Evolutionary conservation across 228 moss, liverwort and hornwort species (phyloP).

Genomic region (Sphagnum fallax): DNA sequence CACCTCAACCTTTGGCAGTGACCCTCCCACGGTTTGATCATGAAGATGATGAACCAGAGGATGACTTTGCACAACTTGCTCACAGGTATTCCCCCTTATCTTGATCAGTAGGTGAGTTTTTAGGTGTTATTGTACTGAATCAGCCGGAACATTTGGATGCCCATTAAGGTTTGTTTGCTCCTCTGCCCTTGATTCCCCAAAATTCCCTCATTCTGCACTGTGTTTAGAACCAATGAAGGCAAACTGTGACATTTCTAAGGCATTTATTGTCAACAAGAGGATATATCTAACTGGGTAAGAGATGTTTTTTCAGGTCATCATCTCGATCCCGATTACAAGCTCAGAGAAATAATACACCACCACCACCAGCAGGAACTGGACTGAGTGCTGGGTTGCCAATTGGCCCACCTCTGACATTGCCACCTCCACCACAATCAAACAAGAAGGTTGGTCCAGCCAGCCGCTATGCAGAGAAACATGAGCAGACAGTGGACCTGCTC

Average conservation of each 20-base stretch:
- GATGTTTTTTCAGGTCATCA: not conserved
- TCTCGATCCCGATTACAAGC: not conserved
- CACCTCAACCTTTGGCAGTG: conserved; percentile 11
- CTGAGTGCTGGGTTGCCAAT: not conserved
- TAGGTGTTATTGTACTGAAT: too few species aligned
- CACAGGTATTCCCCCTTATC: conserved; percentile 20
- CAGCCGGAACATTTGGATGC: too few species aligned
- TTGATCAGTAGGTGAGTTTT: too few species aligned
- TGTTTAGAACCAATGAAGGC: too few species aligned
- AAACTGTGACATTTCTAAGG: too few species aligned
- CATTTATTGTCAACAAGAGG: too few species aligned
- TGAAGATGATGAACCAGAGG: conserved; percentile 36
- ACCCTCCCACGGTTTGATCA: conserved; percentile 17
- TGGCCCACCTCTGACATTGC: conserved; percentile 26
- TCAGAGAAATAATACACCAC: not conserved
- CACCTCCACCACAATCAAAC: conserved; percentile 27
- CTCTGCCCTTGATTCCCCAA: too few species aligned
- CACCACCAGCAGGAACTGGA: conserved; percentile 4
- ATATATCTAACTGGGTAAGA: too few species aligned
- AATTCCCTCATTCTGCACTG: too few species aligned
- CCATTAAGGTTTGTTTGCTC: too few species aligned
- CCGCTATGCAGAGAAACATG: conserved; percentile 2
- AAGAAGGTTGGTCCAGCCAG: not conserved
- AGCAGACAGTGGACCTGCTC: conserved; percentile 32
- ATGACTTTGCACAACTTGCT: conserved; percentile 36